phyloP scores from a whole-genome alignment of 768 basidiomycete species.

The Amanita fuliginea region DNA sequence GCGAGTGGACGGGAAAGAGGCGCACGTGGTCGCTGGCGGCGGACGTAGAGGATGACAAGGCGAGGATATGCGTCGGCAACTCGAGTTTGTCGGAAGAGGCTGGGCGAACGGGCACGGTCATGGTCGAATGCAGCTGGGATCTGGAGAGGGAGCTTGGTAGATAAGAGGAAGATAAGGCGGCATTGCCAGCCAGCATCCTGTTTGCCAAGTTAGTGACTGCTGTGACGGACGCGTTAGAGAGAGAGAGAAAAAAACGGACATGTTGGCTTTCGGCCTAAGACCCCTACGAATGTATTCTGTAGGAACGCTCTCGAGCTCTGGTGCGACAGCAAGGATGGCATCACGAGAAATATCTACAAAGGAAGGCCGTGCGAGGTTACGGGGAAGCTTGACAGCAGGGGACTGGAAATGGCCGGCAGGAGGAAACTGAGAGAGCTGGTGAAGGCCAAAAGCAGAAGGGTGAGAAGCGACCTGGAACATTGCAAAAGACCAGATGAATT shows the following conservation, averaged over 20 bases:
- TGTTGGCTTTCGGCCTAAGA: slow-evolving; percentile 33
- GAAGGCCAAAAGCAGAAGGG: slow-evolving; percentile 26
- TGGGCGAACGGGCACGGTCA: slow-evolving; percentile 34
- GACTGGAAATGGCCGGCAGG: slow-evolving; percentile 13
- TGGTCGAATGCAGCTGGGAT: slow-evolving; percentile 49
- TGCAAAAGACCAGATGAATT: slow-evolving; percentile 4
- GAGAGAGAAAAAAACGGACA: slow-evolving; percentile 21
- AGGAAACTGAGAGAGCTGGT: slow-evolving; percentile 24
- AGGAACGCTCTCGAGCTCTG: slow-evolving; percentile 53
- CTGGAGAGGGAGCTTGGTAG: slow-evolving; percentile 57
- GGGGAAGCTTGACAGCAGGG: slow-evolving; percentile 53
- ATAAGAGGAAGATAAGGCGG: slow-evolving; percentile 39
- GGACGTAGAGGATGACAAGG: slow-evolving; percentile 39
- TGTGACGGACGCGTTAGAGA: slow-evolving; percentile 8
- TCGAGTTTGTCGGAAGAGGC: slow-evolving; percentile 18
- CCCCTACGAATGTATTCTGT: slow-evolving; percentile 58
- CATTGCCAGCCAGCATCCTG: slow-evolving; percentile 46
- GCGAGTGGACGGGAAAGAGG: slow-evolving; percentile 51
- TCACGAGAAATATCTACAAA: slow-evolving; percentile 47
- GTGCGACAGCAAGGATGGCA: slow-evolving; percentile 53
- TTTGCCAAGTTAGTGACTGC: slow-evolving; percentile 7
- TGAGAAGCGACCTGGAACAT: slow-evolving; percentile 43
- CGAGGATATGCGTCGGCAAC: slow-evolving; percentile 46
- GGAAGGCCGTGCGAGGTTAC: slow-evolving; percentile 52
- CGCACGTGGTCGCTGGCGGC: slow-evolving; percentile 29